Evolutionary conservation across 2,329 filamentous ascomycete species (phyloP), one percentile per base, ranked within the genome.

Genomic region (Fusarium tupiense): DNA sequence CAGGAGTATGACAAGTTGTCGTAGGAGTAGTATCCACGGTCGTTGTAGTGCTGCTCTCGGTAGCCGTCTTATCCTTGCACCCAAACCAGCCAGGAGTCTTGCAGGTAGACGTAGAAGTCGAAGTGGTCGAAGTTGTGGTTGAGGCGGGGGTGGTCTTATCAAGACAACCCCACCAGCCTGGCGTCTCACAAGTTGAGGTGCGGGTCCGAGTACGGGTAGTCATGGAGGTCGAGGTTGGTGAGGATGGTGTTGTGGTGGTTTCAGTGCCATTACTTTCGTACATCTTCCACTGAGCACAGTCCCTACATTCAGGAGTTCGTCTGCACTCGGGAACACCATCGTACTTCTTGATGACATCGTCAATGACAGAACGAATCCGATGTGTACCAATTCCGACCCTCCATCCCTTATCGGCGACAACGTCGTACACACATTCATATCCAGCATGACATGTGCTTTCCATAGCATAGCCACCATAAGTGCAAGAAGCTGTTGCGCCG

Each of bases 231-330:
- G 85, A 86, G 37, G 60, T 38, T 4, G 86, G 86, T 7, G 85
- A 52, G 31, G 49, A 86, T 6, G 90, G 87, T 0, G 91, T 91
- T 1, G 92, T 93, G 0, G 91, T 94, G 3, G 87, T 88, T 72
- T 95, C 92, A 4, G 93, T 96, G 37, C 93, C 93, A 80, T 98
- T 98, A 81, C 95, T 97, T 82, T 95, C 92, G 80, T 94, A 97
- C 86, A 95, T 97, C 79, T 98, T 97, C 96, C 96, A 98, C 64
- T 92, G 91, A 66, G 90, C 94, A 79, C 96, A 98, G 81, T 99
- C 96, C 46, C 93, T 91, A 81, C 96, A 98, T 60, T 94, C 92
- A 29, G 91, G 88, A 12, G 96, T 95, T 37, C 88, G 87, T 61
- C 88, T 89, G 82, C 96, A 98, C 74, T 89, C 85, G 0, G 96